Conservation (phyloP, 73 alveolate genomes). For the Strombidium stylifer region DNA sequence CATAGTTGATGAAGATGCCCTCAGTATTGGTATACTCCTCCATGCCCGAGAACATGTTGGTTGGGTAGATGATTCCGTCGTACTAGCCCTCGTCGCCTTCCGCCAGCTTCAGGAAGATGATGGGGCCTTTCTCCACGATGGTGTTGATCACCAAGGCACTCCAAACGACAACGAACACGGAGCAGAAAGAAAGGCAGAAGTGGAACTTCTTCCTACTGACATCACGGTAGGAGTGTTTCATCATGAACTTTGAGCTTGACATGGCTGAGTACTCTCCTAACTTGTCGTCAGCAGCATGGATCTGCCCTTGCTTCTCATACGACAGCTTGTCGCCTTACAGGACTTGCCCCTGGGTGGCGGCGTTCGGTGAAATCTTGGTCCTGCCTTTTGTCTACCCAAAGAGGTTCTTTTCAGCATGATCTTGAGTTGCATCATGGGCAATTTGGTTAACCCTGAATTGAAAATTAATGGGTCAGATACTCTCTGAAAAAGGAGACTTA, state of each 20-base stretch:
- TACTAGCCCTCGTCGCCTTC: constrained; percentile 76
- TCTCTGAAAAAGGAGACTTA: too few relatives aligned
- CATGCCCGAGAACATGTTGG: not conserved
- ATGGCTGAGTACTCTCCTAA: not conserved
- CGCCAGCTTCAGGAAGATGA: constrained; percentile 74
- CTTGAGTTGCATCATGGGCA: too few relatives aligned
- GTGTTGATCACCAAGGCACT: constrained; percentile 69
- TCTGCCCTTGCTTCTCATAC: not conserved
- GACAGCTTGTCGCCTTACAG: too few relatives aligned
- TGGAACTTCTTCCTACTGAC: constrained; percentile 71
- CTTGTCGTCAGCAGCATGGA: not conserved
- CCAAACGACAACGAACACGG: constrained; percentile 78
- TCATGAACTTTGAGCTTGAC: constrained; percentile 1
- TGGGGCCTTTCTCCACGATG: constrained; percentile 76
- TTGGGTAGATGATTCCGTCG: constrained; percentile 28
- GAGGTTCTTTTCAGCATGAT: too few relatives aligned
- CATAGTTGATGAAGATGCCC: constrained; percentile 8
- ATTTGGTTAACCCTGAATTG: too few relatives aligned
- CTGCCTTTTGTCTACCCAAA: too few relatives aligned
- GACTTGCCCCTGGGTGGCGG: too few relatives aligned
- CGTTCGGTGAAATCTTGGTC: too few relatives aligned
- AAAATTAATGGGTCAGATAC: too few relatives aligned
- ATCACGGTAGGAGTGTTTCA: constrained; percentile 51
- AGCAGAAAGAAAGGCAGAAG: constrained; percentile 74
- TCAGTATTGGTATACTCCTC: not conserved